Evolutionary conservation across 352 stramenopile species (phyloP).

Genomic region (Thalassiosira exigua): DNA sequence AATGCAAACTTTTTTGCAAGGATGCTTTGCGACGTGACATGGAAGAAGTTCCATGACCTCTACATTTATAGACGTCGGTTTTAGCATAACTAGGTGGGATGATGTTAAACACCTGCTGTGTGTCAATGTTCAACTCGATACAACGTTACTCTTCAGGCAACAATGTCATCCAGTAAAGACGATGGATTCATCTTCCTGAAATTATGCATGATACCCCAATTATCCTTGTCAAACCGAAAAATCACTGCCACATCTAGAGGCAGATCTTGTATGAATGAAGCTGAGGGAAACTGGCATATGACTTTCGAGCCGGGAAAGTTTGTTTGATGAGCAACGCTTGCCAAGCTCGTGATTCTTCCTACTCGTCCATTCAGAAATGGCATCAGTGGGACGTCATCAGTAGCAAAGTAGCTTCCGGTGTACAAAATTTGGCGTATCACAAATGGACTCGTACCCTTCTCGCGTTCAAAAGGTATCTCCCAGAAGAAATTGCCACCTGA

Average conservation of each 20-base stretch:
- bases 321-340: constrained; percentile 46
- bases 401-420: constrained; percentile 43
- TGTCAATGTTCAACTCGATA: too few relatives aligned
- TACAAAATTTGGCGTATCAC: constrained; percentile 48
- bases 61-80: too few relatives aligned
- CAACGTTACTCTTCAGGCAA: too few relatives aligned
- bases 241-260: constrained; percentile 62
- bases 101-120: too few relatives aligned
- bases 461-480: constrained; percentile 53
- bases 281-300: constrained; percentile 56
- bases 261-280: constrained; percentile 54
- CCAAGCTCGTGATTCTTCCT: constrained; percentile 52
- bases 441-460: constrained; percentile 25
- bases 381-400: constrained; percentile 47
- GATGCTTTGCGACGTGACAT: too few relatives aligned
- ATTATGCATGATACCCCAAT: constrained; percentile 60
- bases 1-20: too few relatives aligned
- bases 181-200: constrained; percentile 48
- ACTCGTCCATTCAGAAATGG: constrained; percentile 60
- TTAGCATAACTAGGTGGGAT: too few relatives aligned
- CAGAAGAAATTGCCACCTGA: constrained; percentile 55
- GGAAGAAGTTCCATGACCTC: too few relatives aligned
- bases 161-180: constrained; percentile 37
- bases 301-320: constrained; percentile 54
- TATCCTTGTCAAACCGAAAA: constrained; percentile 46